Evolutionary conservation across 306 rosid genomes (phyloP).

Genomic region (Fagus sylvatica): DNA sequence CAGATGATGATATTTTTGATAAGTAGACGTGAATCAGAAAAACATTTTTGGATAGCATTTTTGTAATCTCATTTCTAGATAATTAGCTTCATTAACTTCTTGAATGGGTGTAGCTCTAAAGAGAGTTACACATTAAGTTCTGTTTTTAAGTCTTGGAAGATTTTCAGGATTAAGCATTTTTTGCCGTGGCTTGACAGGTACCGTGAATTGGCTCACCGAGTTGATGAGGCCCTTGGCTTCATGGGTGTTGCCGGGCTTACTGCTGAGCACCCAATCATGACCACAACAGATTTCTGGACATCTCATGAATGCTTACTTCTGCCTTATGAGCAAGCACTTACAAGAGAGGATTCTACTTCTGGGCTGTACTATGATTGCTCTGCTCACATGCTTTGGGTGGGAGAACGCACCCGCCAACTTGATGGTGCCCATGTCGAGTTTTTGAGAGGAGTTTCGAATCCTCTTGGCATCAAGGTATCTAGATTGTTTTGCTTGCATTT

Average conservation of each 20-base stretch:
- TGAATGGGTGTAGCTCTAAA: not conserved
- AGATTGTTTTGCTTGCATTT: not conserved
- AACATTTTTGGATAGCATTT: too few species aligned
- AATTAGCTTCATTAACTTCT: not conserved
- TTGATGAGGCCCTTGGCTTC: conserved; percentile 49
- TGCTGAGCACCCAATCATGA: conserved; percentile 42
- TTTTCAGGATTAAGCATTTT: not conserved
- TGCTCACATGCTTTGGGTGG: conserved; percentile 51
- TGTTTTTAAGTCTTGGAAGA: not conserved
- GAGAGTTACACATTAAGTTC: not conserved
- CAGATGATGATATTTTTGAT: too few species aligned
- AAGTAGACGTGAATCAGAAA: too few species aligned
- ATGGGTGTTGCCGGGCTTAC: conserved; percentile 44
- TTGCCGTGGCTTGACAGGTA: conserved; percentile 20
- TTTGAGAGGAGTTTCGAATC: conserved; percentile 48
- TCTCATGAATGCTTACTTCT: conserved; percentile 52
- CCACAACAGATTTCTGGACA: conserved; percentile 46
- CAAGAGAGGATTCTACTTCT: conserved; percentile 48
- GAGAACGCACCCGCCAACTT: conserved; percentile 51
- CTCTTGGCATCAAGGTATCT: conserved; percentile 45
- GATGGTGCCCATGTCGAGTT: conserved; percentile 52
- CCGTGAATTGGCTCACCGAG: conserved; percentile 43
- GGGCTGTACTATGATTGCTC: conserved; percentile 47
- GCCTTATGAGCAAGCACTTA: conserved; percentile 51
- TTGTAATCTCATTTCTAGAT: too few species aligned